These are phyloP conservation scores for Artemisia argyi DNA, from an alignment of 129 eudicot species.

Conservation along the genomic window DNA sequence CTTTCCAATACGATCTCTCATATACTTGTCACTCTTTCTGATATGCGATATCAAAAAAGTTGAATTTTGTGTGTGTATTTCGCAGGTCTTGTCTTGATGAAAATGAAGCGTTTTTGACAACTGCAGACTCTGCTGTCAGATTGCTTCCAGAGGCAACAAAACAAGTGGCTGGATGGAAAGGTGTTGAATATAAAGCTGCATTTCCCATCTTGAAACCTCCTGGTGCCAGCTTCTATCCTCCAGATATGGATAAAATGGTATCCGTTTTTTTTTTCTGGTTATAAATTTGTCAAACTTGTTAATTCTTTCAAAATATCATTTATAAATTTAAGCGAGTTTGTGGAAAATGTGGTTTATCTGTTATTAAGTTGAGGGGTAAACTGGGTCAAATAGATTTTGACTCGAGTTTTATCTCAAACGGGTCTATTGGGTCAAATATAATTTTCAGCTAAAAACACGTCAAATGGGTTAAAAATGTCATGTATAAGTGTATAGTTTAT, in stretches of 20 bases:
- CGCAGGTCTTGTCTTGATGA: constrained; percentile 84
- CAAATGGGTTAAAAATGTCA: constrained; percentile 4
- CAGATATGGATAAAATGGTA: constrained; percentile 96
- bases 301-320: neutral
- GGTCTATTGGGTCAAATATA: neutral
- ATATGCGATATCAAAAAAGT: neutral
- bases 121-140: constrained; percentile 80
- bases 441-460: neutral
- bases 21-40: neutral
- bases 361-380: neutral
- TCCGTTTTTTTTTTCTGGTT: neutral
- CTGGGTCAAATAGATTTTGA: no score
- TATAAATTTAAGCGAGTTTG: neutral
- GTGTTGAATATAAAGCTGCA: constrained; percentile 76
- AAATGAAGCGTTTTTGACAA: constrained; percentile 81
- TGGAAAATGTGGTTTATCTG: neutral
- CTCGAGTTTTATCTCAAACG: neutral
- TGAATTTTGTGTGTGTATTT: neutral
- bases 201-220: constrained; percentile 80
- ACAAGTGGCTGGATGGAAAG: constrained; percentile 76
- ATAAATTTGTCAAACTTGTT: neutral
- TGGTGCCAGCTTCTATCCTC: constrained; percentile 88
- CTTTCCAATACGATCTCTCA: constrained; percentile 9
- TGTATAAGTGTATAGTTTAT: neutral
- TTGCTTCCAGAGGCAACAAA: constrained; percentile 67